phyloP scores from a whole-genome alignment of 345 rosid species.

The Reutealis trisperma region DNA sequence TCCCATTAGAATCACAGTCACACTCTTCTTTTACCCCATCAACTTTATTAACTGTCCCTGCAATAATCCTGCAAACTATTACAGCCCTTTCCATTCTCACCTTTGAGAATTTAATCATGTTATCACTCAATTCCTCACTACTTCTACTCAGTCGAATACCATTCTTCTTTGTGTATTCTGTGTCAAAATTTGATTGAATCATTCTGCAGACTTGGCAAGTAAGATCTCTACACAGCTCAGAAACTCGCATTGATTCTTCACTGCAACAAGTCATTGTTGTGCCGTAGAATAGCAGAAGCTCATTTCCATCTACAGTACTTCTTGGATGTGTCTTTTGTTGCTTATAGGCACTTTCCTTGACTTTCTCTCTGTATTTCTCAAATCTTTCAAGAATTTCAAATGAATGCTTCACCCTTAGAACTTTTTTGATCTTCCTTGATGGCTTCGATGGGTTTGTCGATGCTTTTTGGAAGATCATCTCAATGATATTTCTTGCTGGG shows the following conservation, averaged over 20 bases:
- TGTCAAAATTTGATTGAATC: constrained; percentile 35
- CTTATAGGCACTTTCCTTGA: constrained; percentile 36
- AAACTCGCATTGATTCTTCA: constrained; percentile 21
- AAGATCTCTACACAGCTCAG: constrained; percentile 40
- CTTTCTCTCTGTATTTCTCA: constrained; percentile 45
- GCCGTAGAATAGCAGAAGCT: constrained; percentile 50
- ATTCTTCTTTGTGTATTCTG: constrained; percentile 20
- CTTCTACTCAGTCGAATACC: constrained; percentile 37
- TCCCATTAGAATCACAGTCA: constrained; percentile 25
- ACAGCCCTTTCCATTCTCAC: constrained; percentile 40
- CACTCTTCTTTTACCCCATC: constrained; percentile 21
- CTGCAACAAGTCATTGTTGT: constrained; percentile 45
- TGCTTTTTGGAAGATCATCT: constrained; percentile 47
- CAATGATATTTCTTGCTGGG: constrained; percentile 48
- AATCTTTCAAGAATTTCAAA: constrained; percentile 37
- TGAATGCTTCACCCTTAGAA: constrained; percentile 48
- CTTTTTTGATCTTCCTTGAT: constrained; percentile 36
- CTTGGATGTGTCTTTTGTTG: constrained; percentile 38
- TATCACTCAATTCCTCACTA: constrained; percentile 39
- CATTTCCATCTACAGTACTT: constrained; percentile 53
- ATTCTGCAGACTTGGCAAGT: constrained; percentile 45
- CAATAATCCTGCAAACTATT: constrained; percentile 44
- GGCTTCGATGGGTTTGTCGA: constrained; percentile 38
- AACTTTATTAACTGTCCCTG: constrained; percentile 24
- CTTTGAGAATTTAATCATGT: constrained; percentile 16